phyloP scores from a whole-genome alignment of 2,329 filamentous ascomycete genomes.

The Canariomyces notabilis region DNA sequence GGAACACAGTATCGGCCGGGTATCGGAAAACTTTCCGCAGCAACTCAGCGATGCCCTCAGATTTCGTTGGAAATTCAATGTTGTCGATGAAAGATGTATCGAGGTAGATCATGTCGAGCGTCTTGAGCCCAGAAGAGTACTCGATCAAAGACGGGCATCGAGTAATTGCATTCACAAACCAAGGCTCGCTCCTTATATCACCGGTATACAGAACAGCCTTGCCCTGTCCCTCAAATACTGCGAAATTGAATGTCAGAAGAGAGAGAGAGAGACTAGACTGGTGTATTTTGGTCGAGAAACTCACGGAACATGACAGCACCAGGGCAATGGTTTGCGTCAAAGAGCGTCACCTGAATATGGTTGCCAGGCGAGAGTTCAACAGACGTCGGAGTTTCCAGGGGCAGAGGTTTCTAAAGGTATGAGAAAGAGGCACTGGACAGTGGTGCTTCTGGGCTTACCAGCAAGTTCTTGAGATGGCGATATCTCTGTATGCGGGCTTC shows the following conservation, averaged over 20 bases:
- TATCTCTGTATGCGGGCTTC: conserved; percentile 73
- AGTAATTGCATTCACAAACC: conserved; percentile 72
- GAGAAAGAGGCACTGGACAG: conserved; percentile 1
- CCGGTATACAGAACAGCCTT: conserved; percentile 83
- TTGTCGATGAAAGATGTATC: conserved; percentile 70
- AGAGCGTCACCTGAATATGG: conserved; percentile 72
- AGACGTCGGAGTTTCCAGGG: conserved; percentile 70
- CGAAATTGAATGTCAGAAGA: not conserved
- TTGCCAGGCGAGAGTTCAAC: conserved; percentile 68
- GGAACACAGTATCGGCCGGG: conserved; percentile 70
- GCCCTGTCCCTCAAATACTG: conserved; percentile 67
- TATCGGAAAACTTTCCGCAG: conserved; percentile 63
- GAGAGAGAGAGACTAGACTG: not conserved
- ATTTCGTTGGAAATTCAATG: conserved; percentile 54
- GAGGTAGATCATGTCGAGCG: conserved; percentile 76
- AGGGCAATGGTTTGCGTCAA: conserved; percentile 89
- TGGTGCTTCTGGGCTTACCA: conserved; percentile 40
- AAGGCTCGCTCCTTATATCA: conserved; percentile 78
- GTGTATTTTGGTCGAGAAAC: conserved; percentile 19
- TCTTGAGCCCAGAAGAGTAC: conserved; percentile 62
- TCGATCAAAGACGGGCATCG: conserved; percentile 70
- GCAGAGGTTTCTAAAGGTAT: conserved; percentile 62
- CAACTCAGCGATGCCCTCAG: conserved; percentile 70
- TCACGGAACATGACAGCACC: conserved; percentile 83
- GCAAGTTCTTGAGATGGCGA: conserved; percentile 64